Conservation (phyloP, 192 early-diverging fungal species). For the Allomyces javanicus region DNA sequence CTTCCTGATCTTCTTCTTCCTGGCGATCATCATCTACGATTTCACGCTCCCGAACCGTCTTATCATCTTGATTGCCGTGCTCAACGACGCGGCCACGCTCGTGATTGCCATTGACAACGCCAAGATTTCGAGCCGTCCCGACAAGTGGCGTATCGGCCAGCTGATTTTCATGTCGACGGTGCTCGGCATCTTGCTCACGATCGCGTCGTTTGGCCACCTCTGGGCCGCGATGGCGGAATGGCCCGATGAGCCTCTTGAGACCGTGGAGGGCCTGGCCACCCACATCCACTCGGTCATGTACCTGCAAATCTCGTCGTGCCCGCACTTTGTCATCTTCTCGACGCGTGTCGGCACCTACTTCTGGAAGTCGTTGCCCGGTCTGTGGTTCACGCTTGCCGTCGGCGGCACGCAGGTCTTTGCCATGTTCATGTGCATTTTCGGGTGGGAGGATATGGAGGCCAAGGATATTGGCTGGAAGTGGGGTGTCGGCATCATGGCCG, state of each 20-base stretch:
- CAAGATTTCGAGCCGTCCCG: constrained; percentile 64
- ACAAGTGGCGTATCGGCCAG: constrained; percentile 93
- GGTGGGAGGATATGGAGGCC: constrained; percentile 21
- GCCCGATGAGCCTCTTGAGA: no score
- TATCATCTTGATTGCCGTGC: constrained; percentile 71
- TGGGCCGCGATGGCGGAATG: constrained; percentile 43
- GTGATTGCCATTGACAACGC: constrained; percentile 90
- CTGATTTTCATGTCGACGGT: constrained; percentile 60
- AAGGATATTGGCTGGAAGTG: constrained; percentile 50
- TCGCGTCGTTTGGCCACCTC: constrained; percentile 62
- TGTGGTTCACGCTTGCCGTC: constrained; percentile 59
- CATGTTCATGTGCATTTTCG: constrained; percentile 61
- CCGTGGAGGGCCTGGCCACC: constrained; percentile 16
- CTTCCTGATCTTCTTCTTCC: constrained; percentile 91
- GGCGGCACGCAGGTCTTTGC: constrained; percentile 80
- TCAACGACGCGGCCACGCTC: constrained; percentile 80
- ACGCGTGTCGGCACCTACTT: constrained; percentile 69
- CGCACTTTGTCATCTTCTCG: constrained; percentile 90
- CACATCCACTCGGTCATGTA: constrained; percentile 77
- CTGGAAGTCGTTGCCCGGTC: constrained; percentile 68
- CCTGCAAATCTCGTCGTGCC: constrained; percentile 71
- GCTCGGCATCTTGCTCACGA: constrained; percentile 52
- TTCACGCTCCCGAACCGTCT: constrained; percentile 63
- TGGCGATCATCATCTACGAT: constrained; percentile 56
- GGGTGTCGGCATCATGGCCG: constrained; percentile 45